Evolutionary conservation across 495 filamentous ascomycete genomes (phyloP).

Genomic region (Penicillium flavigenum): DNA sequence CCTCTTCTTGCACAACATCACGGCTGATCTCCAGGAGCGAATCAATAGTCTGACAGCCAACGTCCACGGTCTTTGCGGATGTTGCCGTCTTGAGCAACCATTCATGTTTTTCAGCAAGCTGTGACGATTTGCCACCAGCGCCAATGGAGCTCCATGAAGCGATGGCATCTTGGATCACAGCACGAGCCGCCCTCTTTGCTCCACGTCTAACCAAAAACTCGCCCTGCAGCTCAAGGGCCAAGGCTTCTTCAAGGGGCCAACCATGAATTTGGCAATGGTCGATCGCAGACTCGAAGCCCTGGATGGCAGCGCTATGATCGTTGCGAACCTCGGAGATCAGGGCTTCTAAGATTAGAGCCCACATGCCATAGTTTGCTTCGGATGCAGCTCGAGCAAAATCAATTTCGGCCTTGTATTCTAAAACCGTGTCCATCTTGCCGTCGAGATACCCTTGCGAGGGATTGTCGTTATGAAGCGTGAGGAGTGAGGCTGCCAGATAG

Average conservation of each 20-base stretch:
- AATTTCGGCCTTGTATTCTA: slow-evolving; percentile 61
- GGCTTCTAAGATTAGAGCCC: slow-evolving; percentile 73
- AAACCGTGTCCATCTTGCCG: slow-evolving; percentile 55
- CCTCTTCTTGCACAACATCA: slow-evolving; percentile 56
- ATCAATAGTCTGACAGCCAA: slow-evolving; percentile 69
- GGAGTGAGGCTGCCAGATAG: slow-evolving; percentile 66
- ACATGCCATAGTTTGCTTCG: slow-evolving; percentile 76
- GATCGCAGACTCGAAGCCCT: slow-evolving; percentile 69
- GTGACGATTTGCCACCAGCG: slow-evolving; percentile 70
- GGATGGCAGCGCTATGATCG: slow-evolving; percentile 60
- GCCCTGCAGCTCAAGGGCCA: slow-evolving; percentile 69
- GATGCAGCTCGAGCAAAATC: slow-evolving; percentile 66
- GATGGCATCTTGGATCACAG: slow-evolving; percentile 69
- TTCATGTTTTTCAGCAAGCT: slow-evolving; percentile 68
- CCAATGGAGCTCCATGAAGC: slow-evolving; percentile 71
- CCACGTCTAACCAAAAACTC: slow-evolving; percentile 71
- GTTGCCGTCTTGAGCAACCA: slow-evolving; percentile 68
- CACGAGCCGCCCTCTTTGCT: slow-evolving; percentile 70
- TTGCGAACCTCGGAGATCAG: slow-evolving; percentile 65
- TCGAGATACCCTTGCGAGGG: slow-evolving; percentile 49
- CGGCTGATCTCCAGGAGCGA: slow-evolving; percentile 48
- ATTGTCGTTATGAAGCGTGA: slow-evolving; percentile 60
- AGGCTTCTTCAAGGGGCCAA: slow-evolving; percentile 76
- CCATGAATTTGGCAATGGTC: slow-evolving; percentile 78
- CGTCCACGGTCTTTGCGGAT: slow-evolving; percentile 61